These are phyloP conservation scores for Fusarium sp. DNA, from an alignment of 2,329 filamentous ascomycete species.

Conservation along the genomic window DNA sequence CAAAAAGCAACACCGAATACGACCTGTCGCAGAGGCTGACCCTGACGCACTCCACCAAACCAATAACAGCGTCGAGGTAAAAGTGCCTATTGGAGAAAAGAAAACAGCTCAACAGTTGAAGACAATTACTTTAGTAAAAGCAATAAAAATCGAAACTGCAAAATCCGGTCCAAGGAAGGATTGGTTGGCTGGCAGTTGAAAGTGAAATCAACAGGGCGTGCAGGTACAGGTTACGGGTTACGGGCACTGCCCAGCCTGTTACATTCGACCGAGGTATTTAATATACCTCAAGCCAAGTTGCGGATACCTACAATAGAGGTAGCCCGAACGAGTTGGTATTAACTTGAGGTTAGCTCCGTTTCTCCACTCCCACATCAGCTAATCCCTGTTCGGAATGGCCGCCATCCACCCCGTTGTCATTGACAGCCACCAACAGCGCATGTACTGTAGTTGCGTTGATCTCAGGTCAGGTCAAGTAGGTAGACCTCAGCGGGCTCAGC, in stretches of 20 bases:
- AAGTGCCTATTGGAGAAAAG: neutral
- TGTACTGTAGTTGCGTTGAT: no score
- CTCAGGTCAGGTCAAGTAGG: no score
- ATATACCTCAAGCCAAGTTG: slow-evolving; percentile 23
- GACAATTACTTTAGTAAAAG: slow-evolving; percentile 34
- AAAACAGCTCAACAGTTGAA: neutral
- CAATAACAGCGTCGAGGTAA: slow-evolving; percentile 10
- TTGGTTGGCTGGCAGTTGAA: slow-evolving; percentile 22
- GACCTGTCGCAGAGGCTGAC: slow-evolving; percentile 14
- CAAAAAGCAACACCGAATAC: slow-evolving; percentile 19
- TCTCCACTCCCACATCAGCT: slow-evolving; percentile 40
- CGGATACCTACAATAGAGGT: slow-evolving; percentile 36
- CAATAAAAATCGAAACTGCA: slow-evolving; percentile 35
- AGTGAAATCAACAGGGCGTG: slow-evolving; percentile 19
- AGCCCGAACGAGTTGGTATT: slow-evolving; percentile 38
- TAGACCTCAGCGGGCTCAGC: neutral
- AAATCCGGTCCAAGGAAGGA: slow-evolving; percentile 15
- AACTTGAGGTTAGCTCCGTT: slow-evolving; percentile 14
- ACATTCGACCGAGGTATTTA: slow-evolving; percentile 38
- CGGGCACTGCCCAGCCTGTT: neutral
- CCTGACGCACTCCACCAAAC: slow-evolving; percentile 13
- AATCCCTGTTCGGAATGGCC: slow-evolving; percentile 43
- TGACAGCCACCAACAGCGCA: slow-evolving; percentile 1
- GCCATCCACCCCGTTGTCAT: slow-evolving; percentile 26
- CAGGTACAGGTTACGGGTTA: neutral